A percentile compares a stretch with the other conserved stretches of the same genome.
These are phyloP conservation scores for Podila clonocystis DNA, from an alignment of 192 early-diverging fungal genomes.

Conservation along the genomic window DNA sequence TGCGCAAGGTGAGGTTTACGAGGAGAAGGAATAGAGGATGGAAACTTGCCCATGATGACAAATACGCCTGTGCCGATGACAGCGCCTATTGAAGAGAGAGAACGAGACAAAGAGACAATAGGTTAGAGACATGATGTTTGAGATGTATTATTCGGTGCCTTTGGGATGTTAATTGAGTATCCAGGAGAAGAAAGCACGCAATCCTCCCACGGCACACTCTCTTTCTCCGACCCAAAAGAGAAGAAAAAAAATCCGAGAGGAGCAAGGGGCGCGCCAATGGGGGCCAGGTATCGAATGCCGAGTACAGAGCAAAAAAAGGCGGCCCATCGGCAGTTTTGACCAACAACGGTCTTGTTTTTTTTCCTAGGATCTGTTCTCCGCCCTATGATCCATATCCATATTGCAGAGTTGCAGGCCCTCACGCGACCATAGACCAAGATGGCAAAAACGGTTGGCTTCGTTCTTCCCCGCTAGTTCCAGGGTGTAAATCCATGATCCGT, in stretches of 20 bases:
- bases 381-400: constrained; percentile 1
- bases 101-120: not conserved
- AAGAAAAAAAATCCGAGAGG: not conserved
- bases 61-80: constrained; percentile 49
- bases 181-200: too few species aligned
- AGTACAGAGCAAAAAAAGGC: not conserved
- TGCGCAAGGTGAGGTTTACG: too few species aligned
- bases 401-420: not conserved
- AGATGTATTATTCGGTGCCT: too few species aligned
- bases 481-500: too few species aligned
- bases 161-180: too few species aligned
- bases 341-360: not conserved
- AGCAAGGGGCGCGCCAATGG: not conserved
- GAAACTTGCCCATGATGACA: constrained; percentile 39
- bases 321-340: not conserved
- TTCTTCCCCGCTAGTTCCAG: too few species aligned
- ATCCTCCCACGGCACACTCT: too few species aligned
- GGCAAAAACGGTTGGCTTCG: not conserved
- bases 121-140: not conserved
- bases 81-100: constrained; percentile 20
- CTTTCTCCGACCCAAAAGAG: not conserved
- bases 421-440: not conserved
- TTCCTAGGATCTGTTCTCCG: constrained; percentile 5
- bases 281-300: not conserved
- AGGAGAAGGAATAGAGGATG: not conserved